A percentile compares a stretch with the other conserved stretches of the same genome.
Conservation (phyloP, 2,329 filamentous ascomycete genomes). For the Lojkania enalia region DNA sequence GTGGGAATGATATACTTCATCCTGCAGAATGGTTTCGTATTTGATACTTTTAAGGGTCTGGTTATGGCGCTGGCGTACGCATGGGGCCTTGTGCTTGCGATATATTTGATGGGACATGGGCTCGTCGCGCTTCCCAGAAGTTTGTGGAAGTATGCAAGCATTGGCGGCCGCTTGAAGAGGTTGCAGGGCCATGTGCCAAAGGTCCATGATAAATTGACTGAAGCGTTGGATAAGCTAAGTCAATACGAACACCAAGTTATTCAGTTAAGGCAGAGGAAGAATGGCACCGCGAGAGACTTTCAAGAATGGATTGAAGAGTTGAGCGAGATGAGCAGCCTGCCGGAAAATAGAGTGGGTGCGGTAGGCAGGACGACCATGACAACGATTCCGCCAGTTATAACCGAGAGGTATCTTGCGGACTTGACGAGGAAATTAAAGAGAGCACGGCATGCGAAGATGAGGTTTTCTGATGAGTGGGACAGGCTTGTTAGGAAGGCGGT, state of each 20-base stretch:
- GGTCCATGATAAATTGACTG: slow-evolving; percentile 84
- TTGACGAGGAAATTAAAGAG: slow-evolving; percentile 80
- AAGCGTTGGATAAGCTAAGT: slow-evolving; percentile 77
- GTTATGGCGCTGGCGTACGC: slow-evolving; percentile 95
- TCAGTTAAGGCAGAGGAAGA: slow-evolving; percentile 79
- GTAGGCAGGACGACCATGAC: slow-evolving; percentile 41
- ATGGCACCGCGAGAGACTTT: slow-evolving; percentile 72
- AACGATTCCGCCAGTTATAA: slow-evolving; percentile 77
- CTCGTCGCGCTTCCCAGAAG: slow-evolving; percentile 86
- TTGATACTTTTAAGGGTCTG: slow-evolving; percentile 75
- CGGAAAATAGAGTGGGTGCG: slow-evolving; percentile 57
- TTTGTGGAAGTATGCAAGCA: slow-evolving; percentile 77
- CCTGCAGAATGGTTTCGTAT: slow-evolving; percentile 72
- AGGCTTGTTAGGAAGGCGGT: slow-evolving; percentile 73
- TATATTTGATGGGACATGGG: slow-evolving; percentile 97
- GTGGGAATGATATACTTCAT: slow-evolving; percentile 83
- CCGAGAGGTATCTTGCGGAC: slow-evolving; percentile 89
- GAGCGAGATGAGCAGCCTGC: slow-evolving; percentile 71
- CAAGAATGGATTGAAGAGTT: slow-evolving; percentile 97
- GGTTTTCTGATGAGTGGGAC: slow-evolving; percentile 87
- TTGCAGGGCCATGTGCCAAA: slow-evolving; percentile 79
- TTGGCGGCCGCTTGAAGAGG: slow-evolving; percentile 71
- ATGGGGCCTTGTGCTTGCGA: slow-evolving; percentile 87
- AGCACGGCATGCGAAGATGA: slow-evolving; percentile 78
- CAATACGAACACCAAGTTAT: slow-evolving; percentile 79